phyloP scores from a whole-genome alignment of 208 protist genomes.

The Phytomonas sp. region DNA sequence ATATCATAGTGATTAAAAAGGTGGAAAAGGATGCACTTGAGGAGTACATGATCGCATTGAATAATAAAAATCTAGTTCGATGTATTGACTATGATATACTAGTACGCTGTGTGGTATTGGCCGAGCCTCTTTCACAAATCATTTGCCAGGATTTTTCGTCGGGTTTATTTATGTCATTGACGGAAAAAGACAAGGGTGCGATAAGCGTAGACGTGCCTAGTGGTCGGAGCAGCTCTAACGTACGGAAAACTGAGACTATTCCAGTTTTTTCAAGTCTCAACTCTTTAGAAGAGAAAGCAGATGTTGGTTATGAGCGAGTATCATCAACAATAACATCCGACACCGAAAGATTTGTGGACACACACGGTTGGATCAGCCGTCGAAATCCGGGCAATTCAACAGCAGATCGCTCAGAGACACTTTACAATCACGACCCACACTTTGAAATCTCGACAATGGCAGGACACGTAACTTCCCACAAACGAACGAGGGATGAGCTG shows the following conservation, averaged over 20 bases:
- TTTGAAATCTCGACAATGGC: neutral
- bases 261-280: neutral
- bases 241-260: neutral
- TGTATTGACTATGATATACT: neutral
- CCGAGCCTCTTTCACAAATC: neutral
- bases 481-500: neutral
- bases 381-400: neutral
- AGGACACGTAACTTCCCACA: neutral
- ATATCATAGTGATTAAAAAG: slow-evolving; percentile 53
- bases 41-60: slow-evolving; percentile 16
- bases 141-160: neutral
- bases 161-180: neutral
- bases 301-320: neutral
- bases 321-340: neutral
- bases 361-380: neutral
- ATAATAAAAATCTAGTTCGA: neutral
- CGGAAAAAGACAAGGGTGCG: neutral
- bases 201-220: neutral
- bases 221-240: neutral
- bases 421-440: neutral
- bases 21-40: slow-evolving; percentile 35
- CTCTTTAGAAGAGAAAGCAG: neutral
- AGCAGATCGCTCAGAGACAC: neutral
- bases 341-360: neutral
- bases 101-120: neutral